Evolutionary conservation across 345 rosid genomes (phyloP).

Genomic region (Salix caprea): DNA sequence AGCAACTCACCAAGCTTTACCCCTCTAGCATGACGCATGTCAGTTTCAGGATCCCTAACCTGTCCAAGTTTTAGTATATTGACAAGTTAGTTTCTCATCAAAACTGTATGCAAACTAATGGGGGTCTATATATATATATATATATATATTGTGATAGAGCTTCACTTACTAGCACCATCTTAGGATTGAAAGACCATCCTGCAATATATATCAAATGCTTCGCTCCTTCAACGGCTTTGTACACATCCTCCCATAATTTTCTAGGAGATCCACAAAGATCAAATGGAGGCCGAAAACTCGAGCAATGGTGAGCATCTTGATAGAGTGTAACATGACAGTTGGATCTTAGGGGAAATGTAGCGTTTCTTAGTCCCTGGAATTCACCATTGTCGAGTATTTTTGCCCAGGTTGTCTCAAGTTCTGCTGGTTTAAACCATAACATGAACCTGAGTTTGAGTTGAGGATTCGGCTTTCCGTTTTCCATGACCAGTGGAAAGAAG

Average conservation of each 20-base stretch:
- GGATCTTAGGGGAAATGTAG: constrained; percentile 71
- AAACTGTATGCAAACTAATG: not conserved
- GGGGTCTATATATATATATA: too few relatives aligned
- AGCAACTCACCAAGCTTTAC: constrained; percentile 68
- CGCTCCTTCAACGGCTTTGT: constrained; percentile 70
- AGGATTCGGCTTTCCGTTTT: constrained; percentile 44
- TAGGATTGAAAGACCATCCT: constrained; percentile 88
- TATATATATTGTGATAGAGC: too few relatives aligned
- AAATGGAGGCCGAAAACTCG: constrained; percentile 49
- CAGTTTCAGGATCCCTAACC: constrained; percentile 64
- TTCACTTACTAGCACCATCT: constrained; percentile 54
- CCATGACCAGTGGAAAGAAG: constrained; percentile 48
- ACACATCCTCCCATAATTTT: constrained; percentile 79
- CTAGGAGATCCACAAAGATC: constrained; percentile 38
- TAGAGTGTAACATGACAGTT: constrained; percentile 62
- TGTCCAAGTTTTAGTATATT: constrained; percentile 6
- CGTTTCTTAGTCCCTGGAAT: constrained; percentile 58
- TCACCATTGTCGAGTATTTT: constrained; percentile 32
- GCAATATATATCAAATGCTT: constrained; percentile 74
- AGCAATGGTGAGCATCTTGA: constrained; percentile 70
- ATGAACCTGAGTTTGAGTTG: constrained; percentile 55
- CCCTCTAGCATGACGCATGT: constrained; percentile 58
- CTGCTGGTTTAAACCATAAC: constrained; percentile 84
- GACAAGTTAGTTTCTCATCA: not conserved
- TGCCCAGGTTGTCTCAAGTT: constrained; percentile 56